Base-by-base conservation (phyloP, 768 basidiomycete genomes). In the Russula vinacea region DNA sequence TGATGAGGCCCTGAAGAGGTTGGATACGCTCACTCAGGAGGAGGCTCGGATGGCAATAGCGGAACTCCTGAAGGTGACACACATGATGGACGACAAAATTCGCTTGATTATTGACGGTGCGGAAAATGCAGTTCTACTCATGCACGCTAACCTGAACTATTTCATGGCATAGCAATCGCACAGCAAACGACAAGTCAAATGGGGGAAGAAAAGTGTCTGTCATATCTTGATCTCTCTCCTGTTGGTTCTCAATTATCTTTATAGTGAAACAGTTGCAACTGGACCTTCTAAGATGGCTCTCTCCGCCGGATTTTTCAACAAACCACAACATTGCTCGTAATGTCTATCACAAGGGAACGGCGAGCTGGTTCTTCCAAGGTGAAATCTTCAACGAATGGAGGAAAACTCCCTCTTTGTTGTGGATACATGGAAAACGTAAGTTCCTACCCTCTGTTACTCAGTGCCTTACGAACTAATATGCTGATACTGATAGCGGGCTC, bases 1-100 rank as follows among this genome's bases (percentile, higher is more conserved):
- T 5, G 54, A 62, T 19, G 61, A 49, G 6, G 53, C 61, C 0
- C 6, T 56, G 0, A 49, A 32, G n/a, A 35, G 26, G 35, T 22
- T 58, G 33, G 57, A 58, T 24, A 49, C 14, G 5, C 45, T 58
- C 2, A 59, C 49, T 37, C 58, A 59, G 17, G 58, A 59, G 8
- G 47, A 59, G 16, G 58, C 58, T 26, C 47, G 24, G 37, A 39
- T 59, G 47, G 58, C 47, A 1, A 50, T n/a, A 6, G 35, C 37
- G 24, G 47, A 59, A 17, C 29, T 17, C 32, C 10, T 39, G 56
- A 51, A 44, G 14, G 22, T 22, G 2, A 32, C 50, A 5, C 11
- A 32, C 16, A 47, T 17, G 2, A 16, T 44, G 33, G 32, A 64
- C 7, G 44, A 54, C 32, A 61, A 37, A 26, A 14, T 44, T 2